Evolutionary conservation across 345 rosid genomes (phyloP), one percentile per base, ranked within the genome.

Genomic region (Eucalyptus albens): DNA sequence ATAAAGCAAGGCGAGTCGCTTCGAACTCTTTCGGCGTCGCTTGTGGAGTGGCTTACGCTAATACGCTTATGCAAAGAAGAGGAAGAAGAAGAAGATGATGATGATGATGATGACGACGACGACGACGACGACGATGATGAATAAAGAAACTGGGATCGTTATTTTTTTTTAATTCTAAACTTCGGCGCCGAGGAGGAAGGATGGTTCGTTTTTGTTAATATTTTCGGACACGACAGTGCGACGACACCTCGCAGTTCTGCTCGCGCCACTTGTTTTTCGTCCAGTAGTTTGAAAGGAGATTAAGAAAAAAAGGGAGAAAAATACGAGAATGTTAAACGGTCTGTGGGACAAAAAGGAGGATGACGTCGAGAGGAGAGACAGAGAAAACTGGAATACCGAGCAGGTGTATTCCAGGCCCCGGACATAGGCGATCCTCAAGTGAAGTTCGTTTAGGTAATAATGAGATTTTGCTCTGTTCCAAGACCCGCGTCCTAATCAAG

Each of bases 21-120:
- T 62, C 33, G 69, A 29, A n/a, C 37, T n/a, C 69, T 60, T 60
- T 60, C 16, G 69, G 69, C 26, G 31, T 60, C 69, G 69, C 69
- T 60, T 12, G 29, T 59, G 65, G 29, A 59, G 65, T 27, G 65
- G 65, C 56, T 19, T 53, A 53, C 24, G 56, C 56, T 53, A 19
- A 7, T 60, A 26, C 31, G 67, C 67, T 62, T 27, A 29, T 62
- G 69, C 69, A 33, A 19, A 33, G 81, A 15, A 31, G 22, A 7
- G 8, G 77, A 29, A 65, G 77, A 65, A n/a, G 37, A 65, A 6
- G 47, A 44, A 44, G 45, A 44, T 2, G 45, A 44, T 1, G 45
- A 44, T 2, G 47, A 45, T 6, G 26, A 55, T 0, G 60, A 49
- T 4, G 50, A 12, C 1, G 21, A 51, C 0, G 55, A 50, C 1